Percentiles rank a stretch among this genome's conserved stretches.
phyloP scores from a whole-genome alignment of 2,329 filamentous ascomycete genomes.

The Rasamsonia emersonii region DNA sequence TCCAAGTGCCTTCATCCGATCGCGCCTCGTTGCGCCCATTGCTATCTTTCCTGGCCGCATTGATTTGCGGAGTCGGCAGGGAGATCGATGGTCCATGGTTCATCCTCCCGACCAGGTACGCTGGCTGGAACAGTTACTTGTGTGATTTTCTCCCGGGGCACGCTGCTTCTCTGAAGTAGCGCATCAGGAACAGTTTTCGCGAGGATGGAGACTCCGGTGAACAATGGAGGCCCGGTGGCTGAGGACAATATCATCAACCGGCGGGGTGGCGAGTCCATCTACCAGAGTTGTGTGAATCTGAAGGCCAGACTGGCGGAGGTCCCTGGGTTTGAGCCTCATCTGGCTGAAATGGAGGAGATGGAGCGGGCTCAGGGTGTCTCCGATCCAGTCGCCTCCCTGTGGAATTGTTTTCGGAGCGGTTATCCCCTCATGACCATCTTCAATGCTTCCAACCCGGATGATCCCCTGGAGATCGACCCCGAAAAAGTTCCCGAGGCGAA shows the following conservation, averaged over 20 bases:
- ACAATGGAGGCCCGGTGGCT: slow-evolving; percentile 44
- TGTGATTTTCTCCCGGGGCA: slow-evolving; percentile 10
- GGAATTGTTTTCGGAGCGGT: slow-evolving; percentile 76
- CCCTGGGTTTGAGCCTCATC: slow-evolving; percentile 68
- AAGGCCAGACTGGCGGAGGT: slow-evolving; percentile 75
- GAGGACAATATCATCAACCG: slow-evolving; percentile 96
- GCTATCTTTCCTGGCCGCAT: too few relatives aligned
- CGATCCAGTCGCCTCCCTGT: slow-evolving; percentile 83
- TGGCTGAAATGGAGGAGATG: slow-evolving; percentile 63
- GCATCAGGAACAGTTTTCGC: too few relatives aligned
- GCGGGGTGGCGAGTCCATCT: slow-evolving; percentile 88
- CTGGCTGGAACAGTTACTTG: slow-evolving; percentile 11
- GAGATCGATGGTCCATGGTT: slow-evolving; percentile 5
- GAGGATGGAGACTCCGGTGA: slow-evolving; percentile 28
- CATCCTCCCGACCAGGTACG: slow-evolving; percentile 5
- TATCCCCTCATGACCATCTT: slow-evolving; percentile 81
- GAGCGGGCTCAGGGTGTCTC: slow-evolving; percentile 53
- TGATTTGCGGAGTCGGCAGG: too few relatives aligned
- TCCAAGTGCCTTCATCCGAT: too few relatives aligned
- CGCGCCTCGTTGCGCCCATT: too few relatives aligned
- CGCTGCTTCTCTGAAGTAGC: too few relatives aligned
- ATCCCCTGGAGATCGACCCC: slow-evolving; percentile 60
- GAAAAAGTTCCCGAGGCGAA: slow-evolving; percentile 58
- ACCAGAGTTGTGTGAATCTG: slow-evolving; percentile 85
- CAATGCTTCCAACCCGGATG: slow-evolving; percentile 68